These are phyloP conservation scores for Agaricus blazei DNA, from an alignment of 768 basidiomycete genomes.

Conservation along the genomic window DNA sequence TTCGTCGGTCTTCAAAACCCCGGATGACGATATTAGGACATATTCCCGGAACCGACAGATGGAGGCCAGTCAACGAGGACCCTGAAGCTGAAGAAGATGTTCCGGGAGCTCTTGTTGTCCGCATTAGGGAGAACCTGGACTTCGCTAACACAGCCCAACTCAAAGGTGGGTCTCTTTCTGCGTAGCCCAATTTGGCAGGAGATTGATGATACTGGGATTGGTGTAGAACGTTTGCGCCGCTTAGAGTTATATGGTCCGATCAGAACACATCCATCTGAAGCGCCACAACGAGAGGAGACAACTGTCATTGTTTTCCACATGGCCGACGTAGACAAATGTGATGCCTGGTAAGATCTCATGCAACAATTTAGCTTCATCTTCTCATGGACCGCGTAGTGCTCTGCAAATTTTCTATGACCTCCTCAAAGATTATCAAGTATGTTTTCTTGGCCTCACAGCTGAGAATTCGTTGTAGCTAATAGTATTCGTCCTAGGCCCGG, in stretches of 20 bases:
- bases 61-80: conserved; percentile 88
- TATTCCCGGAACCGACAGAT: conserved; percentile 82
- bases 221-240: conserved; percentile 67
- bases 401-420: conserved; percentile 81
- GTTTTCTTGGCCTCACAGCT: conserved; percentile 7
- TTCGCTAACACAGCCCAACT: conserved; percentile 96
- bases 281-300: conserved; percentile 69
- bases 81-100: conserved; percentile 78
- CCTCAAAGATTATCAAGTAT: conserved; percentile 70
- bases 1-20: conserved; percentile 82
- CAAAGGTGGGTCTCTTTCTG: conserved; percentile 50
- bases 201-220: neutral
- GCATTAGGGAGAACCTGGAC: conserved; percentile 86
- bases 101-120: conserved; percentile 79
- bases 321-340: conserved; percentile 85
- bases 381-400: conserved; percentile 42
- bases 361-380: conserved; percentile 4
- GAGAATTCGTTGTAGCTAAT: neutral
- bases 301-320: conserved; percentile 86
- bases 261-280: conserved; percentile 85
- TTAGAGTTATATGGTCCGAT: conserved; percentile 85
- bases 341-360: conserved; percentile 72
- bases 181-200: neutral
- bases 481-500: conserved; percentile 31
- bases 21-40: conserved; percentile 91